Base-by-base conservation (phyloP, 2,329 filamentous ascomycete genomes). In the Aphanocladium album region DNA sequence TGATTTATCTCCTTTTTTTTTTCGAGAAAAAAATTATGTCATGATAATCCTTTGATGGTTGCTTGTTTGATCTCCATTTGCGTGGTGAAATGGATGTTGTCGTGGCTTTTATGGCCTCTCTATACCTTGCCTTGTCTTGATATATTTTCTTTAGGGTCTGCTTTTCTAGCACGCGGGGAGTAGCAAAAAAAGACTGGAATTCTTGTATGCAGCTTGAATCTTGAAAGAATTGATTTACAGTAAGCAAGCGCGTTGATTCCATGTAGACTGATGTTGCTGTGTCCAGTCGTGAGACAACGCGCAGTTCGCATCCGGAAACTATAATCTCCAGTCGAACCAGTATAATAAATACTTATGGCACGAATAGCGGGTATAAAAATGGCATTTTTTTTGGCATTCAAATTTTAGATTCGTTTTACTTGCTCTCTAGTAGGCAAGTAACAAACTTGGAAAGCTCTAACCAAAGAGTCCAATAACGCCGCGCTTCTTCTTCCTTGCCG, bases 391-490 rank as follows among this genome's bases (percentile, higher is more conserved):
- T 16, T 55, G 17, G 39, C 39, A 56, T 46, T 46, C 39, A 56
- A 35, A 56, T 56, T 57, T 14, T 47, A 57, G 30, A 47, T 57
- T 30, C 46, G 41, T n/a, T 19, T 16, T 19, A 5, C 47, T 19
- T 27, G 2, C n/a, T 55, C 8, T 25, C 43, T n/a, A n/a, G n/a
- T n/a, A n/a, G n/a, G n/a, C n/a, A n/a, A n/a, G n/a, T n/a, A n/a
- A n/a, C n/a, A n/a, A n/a, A n/a, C n/a, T n/a, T n/a, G n/a, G n/a
- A n/a, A 5, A 47, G n/a, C 30, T 23, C 25, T 37, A 54, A 43
- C 35, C 11, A 3, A 56, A 46, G 30, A 45, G 23, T 47, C 54
- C 41, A 57, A 47, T 43, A 57, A 57, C 54, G 54, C 54, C 54
- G 7, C 41, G 54, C 54, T 57, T 25, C 17, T 23, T 23, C 45